Base-by-base conservation (phyloP, 176 grass and related monocot species). In the Aegilops bicornis region DNA sequence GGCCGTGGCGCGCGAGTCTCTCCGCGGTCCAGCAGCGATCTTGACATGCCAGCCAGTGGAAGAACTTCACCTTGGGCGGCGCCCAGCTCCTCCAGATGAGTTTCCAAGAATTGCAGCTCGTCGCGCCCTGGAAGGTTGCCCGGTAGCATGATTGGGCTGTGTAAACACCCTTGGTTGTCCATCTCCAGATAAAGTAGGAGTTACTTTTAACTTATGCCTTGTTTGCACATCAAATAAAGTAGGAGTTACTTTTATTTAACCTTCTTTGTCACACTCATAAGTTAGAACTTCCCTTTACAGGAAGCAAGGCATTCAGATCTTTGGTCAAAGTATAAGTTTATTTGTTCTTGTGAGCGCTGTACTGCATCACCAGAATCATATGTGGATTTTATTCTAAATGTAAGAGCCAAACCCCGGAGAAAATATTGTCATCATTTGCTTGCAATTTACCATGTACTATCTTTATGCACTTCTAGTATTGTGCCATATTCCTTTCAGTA, bases 291-390 rank as follows among this genome's bases (percentile, higher is more conserved):
- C 19, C 8, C 29, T 56, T 84, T 90, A 31, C 85, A 95, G 95
- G 85, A 82, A 76, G 69, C 80, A 86, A 93, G 93, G 23, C 83
- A 83, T 79, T 79, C 73, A n/a, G 89, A 95, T 88, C 79, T 98
- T 69, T 93, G 85, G 93, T 83, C 86, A 72, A 98, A 98, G 67
- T 95, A 98, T 85, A 89, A 85, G 84, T 98, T 98, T 68, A 69
- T 61, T 84, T 98, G 95, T 87, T 91, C 78, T 29, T 98, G 95
- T 84, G 68, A 84, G 16, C 93, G 91, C 40, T 98, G 95, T 89
- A 87, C 81, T 39, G 68, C 75, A 87, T 89, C 86, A 37, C 88
- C 87, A 50, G 45, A 93, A 84, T 33, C 79, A 35, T 92, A 92
- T 68, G 58, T 86, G 71, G 95, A 98, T 89, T 54, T 77, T 87